Base-by-base conservation (phyloP, 2,329 filamentous ascomycete genomes). In the Talaromyces pinophilus region DNA sequence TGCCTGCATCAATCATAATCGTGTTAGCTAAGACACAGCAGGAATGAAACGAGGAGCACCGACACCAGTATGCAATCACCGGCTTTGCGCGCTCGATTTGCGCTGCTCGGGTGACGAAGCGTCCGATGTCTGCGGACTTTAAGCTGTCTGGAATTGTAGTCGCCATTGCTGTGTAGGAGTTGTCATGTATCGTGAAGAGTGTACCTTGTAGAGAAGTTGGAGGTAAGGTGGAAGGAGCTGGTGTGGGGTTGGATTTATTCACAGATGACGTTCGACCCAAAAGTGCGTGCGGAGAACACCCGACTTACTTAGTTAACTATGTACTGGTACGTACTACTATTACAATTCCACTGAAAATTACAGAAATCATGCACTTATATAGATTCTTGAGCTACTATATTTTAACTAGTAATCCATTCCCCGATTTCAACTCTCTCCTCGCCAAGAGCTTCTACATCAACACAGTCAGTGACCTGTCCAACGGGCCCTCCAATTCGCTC, bases 41-140 rank as follows among this genome's bases (percentile, higher is more conserved):
- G n/a, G 11, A 25, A 17, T 19, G n/a, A 22, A 40, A 35, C 5
- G 30, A 38, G 17, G 46, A 54, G 15, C 48, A 85, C 90, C 75
- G 85, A 96, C 94, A 95, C 93, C 94, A 98, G 79, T 98, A 99
- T 69, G 93, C 86, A 71, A 98, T 86, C 67, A 95, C 92, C 8
- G 95, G 95, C 79, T 94, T 95, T 74, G 89, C 87, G 67, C 86
- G 86, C 77, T 94, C 91, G 59, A 99, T 86, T 82, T 99, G 94
- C 42, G 87, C 86, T 40, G 92, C 94, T 74, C 94, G 88, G 64
- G 89, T 86, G 69, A 93, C 89, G 78, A 96, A 97, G 68, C 92
- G 91, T 70, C 88, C 88, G 74, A 97, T 88, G 76, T 97, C 93
- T 67, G 91, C 89, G 65, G 89, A 83, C 81, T 91, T 93, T 73